Percentiles rank a stretch among this genome's conserved stretches.
These are phyloP conservation scores for Candida tibetensis DNA, from an alignment of 805 yeast species.

Conservation along the genomic window DNA sequence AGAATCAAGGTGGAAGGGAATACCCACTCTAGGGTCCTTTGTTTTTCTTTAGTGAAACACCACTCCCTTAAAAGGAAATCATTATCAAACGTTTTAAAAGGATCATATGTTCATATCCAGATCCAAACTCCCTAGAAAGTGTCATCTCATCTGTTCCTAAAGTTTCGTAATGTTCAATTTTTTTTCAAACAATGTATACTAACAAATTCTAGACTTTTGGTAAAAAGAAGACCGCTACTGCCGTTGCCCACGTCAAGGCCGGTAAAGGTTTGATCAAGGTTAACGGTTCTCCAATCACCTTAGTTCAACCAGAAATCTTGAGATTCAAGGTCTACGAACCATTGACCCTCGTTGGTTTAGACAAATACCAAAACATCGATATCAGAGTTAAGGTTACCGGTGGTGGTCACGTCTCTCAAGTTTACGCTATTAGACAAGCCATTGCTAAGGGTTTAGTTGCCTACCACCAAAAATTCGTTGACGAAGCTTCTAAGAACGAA, in stretches of 20 bases:
- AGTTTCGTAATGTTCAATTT: too few species aligned
- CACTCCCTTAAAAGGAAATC: too few species aligned
- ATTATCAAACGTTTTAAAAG: too few species aligned
- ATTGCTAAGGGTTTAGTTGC: constrained; percentile 99
- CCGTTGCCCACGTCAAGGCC: constrained; percentile 99
- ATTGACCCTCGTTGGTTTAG: constrained; percentile 95
- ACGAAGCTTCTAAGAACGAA: constrained; percentile 99
- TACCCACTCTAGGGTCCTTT: too few species aligned
- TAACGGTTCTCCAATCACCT: constrained; percentile 98
- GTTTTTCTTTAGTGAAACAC: too few species aligned
- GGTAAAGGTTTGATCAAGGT: constrained; percentile 99
- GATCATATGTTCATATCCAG: too few species aligned
- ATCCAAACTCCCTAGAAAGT: too few species aligned
- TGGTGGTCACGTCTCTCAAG: constrained; percentile 99
- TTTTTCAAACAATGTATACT: too few species aligned
- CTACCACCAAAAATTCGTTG: constrained; percentile 98
- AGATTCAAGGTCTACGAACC: constrained; percentile 99
- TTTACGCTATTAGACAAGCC: constrained; percentile 99
- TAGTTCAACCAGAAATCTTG: constrained; percentile 98
- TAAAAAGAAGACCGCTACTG: constrained; percentile 99
- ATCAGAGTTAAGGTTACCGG: constrained; percentile 99
- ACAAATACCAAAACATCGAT: constrained; percentile 97
- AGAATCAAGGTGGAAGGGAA: too few species aligned
- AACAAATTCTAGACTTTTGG: constrained; percentile 81
- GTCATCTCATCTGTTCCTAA: too few species aligned